phyloP scores from a whole-genome alignment of 192 early-diverging fungal genomes.

The Podila horticola region DNA sequence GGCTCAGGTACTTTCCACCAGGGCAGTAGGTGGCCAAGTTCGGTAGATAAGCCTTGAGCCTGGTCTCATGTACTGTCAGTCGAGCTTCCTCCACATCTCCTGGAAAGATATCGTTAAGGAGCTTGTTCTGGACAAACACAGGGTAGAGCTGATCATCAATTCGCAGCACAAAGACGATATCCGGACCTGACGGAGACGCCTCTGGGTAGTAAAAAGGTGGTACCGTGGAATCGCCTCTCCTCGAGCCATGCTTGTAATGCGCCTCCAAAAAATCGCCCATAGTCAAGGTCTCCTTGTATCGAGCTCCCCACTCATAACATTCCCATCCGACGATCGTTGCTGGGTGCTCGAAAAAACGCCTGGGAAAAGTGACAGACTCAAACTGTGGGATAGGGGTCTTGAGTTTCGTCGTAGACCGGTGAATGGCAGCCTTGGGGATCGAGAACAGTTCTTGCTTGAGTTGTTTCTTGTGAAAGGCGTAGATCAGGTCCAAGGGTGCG shows the following conservation, averaged over 20 bases:
- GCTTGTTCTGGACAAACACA: constrained; percentile 38
- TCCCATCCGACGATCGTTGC: constrained; percentile 44
- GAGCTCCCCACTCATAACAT: constrained; percentile 27
- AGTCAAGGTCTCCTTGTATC: constrained; percentile 20
- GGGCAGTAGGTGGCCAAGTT: constrained; percentile 35
- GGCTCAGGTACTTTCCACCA: constrained; percentile 46
- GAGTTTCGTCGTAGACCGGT: constrained; percentile 4
- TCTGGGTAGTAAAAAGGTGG: constrained; percentile 46
- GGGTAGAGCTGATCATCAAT: constrained; percentile 34
- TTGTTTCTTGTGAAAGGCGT: constrained; percentile 38
- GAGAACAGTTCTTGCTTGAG: constrained; percentile 43
- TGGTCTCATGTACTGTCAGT: constrained; percentile 42
- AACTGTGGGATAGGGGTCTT: constrained; percentile 28
- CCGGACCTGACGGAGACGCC: constrained; percentile 17
- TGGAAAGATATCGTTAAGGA: constrained; percentile 25
- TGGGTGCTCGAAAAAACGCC: constrained; percentile 23
- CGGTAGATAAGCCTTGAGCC: constrained; percentile 29
- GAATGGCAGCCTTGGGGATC: constrained; percentile 34
- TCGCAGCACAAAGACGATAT: constrained; percentile 39
- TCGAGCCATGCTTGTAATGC: constrained; percentile 43
- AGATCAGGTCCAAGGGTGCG: constrained; percentile 35
- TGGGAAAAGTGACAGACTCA: constrained; percentile 43
- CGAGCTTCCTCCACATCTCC: constrained; percentile 32
- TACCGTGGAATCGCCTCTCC: constrained; percentile 12
- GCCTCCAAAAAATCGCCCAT: constrained; percentile 43